A percentile compares a stretch with the other conserved stretches of the same genome.
These are phyloP conservation scores for Saccharomycopsis microspora DNA, from an alignment of 805 yeast species.

Conservation along the genomic window DNA sequence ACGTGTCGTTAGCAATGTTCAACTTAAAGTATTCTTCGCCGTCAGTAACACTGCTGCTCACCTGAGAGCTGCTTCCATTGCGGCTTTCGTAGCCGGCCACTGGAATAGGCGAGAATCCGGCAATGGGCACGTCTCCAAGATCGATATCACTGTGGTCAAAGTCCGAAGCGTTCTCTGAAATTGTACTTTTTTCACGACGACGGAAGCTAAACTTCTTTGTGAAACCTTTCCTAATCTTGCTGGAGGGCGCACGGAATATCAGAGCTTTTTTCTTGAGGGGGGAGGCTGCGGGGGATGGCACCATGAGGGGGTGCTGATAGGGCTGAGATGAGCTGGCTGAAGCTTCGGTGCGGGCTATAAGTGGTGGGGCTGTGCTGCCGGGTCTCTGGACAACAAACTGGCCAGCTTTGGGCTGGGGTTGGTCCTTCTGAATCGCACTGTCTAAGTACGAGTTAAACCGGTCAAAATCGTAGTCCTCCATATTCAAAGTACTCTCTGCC, in stretches of 20 bases:
- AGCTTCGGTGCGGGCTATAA: no score
- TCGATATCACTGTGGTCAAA: background rate
- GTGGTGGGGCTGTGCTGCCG: no score
- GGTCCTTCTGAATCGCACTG: conserved; percentile 1
- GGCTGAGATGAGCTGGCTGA: no score
- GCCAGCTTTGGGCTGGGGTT: background rate
- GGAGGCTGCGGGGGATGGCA: background rate
- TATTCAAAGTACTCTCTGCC: background rate
- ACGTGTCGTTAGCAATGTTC: conserved; percentile 10
- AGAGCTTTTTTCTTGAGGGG: background rate
- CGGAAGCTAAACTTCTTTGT: background rate
- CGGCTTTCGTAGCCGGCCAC: background rate
- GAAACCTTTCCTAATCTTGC: background rate
- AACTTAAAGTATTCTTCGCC: conserved; percentile 10
- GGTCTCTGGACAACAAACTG: no score
- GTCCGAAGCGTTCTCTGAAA: background rate
- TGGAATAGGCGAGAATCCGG: background rate
- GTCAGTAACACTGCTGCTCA: conserved; percentile 5
- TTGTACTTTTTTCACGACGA: background rate
- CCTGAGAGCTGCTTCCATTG: background rate
- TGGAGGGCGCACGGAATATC: background rate
- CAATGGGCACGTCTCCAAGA: background rate
- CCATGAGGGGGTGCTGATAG: no score
- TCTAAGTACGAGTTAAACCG: conserved; percentile 9
- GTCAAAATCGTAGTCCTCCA: conserved; percentile 5